Base-by-base conservation (phyloP, 129 eudicot species). In the Tanacetum coccineum region DNA sequence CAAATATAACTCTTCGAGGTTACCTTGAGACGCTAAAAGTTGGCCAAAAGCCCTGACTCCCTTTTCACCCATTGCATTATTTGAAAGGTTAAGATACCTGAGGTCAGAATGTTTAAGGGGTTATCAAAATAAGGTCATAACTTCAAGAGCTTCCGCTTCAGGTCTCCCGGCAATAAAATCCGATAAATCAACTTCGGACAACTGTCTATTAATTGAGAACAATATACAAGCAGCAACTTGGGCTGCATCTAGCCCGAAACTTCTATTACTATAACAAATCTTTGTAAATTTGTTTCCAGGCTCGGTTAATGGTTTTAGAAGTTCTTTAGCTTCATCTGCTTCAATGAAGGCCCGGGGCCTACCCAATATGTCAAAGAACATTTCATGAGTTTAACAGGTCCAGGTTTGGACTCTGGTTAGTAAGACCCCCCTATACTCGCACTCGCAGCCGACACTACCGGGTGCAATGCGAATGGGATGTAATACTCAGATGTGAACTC, bases 21-120 rank as follows among this genome's bases (percentile, higher is more conserved):
- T 81, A n/a, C 51, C 48, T 72, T 87, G 95, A 26, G 89, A 81
- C 18, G 66, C 76, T 50, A 87, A 71, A 69, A 87, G 89, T 15
- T 75, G 52, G 36, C 46, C 76, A 70, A 87, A 84, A 32, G 95
- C 90, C 68, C 85, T 64, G 3, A 87, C 70, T 14, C 95, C 89
- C 74, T 87, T 87, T 71, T 87, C 95, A 20, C 87, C 95, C 64
- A 87, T 52, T 1, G 90, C 95, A 60, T 87, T 87, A 65, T 81
- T 46, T 18, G 95, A 87, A 42, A 87, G 77, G 57, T 84, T 65
- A 45, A 87, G 79, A 55, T 58, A 81, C 75, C 76, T 70, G 30
- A 87, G 71, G 8, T 78, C 51, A 58, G 76, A 78, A 25, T 84
- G 89, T 67, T 83, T 74, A 14, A 81, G 81, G 4, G 89, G 81